phyloP scores from a whole-genome alignment of 2,329 filamentous ascomycete genomes.

The Emericellopsis atlantica region DNA sequence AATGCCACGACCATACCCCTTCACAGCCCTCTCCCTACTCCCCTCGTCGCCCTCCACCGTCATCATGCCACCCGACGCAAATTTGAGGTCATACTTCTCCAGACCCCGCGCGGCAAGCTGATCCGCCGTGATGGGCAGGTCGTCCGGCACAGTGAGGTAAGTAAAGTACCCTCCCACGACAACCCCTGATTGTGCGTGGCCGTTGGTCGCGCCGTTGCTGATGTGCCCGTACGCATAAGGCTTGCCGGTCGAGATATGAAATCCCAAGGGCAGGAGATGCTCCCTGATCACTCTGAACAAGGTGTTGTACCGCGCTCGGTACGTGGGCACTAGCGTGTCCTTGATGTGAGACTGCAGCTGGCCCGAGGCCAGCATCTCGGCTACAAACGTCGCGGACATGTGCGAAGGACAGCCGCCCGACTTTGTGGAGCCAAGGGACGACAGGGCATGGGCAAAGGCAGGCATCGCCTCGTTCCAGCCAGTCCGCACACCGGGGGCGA shows the following conservation, averaged over 20 bases:
- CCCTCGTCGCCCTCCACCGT: slow-evolving; percentile 22
- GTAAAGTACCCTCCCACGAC: slow-evolving; percentile 49
- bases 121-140: slow-evolving; percentile 28
- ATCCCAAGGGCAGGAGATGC: slow-evolving; percentile 7
- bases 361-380: slow-evolving; percentile 8
- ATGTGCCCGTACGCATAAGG: slow-evolving; percentile 4
- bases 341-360: slow-evolving; percentile 8
- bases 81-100: slow-evolving; percentile 38
- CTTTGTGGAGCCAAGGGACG: slow-evolving; percentile 1
- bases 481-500: slow-evolving; percentile 47
- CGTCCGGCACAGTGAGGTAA: slow-evolving; percentile 28
- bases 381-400: slow-evolving; percentile 3
- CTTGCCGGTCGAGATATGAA: slow-evolving; percentile 4
- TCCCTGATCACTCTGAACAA: slow-evolving; percentile 7
- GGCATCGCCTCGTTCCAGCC: slow-evolving; percentile 32
- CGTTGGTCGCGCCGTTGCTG: not conserved
- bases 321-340: slow-evolving; percentile 7
- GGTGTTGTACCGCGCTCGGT: slow-evolving; percentile 6
- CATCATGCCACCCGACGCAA: slow-evolving; percentile 44
- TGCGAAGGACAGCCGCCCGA: slow-evolving; percentile 5
- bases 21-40: slow-evolving; percentile 13
- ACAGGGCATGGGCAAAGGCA: slow-evolving; percentile 2
- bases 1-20: slow-evolving; percentile 32
- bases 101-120: slow-evolving; percentile 27
- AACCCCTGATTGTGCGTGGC: not conserved